phyloP scores from a whole-genome alignment of 257 asterid genomes.

The Nicotiana knightiana region DNA sequence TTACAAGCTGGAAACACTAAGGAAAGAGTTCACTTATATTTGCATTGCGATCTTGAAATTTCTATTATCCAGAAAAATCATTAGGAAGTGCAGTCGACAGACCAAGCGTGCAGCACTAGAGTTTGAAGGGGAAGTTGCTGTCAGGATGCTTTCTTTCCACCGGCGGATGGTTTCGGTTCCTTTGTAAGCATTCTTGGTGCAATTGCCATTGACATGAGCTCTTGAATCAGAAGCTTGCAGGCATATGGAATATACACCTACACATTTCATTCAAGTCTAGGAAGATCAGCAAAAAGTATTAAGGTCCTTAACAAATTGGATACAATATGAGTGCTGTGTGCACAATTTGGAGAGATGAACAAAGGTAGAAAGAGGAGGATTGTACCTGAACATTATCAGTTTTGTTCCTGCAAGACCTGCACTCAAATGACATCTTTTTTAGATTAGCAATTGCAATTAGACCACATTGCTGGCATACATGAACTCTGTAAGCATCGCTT shows the following conservation, averaged over 20 bases:
- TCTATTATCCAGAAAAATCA: background rate
- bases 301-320: background rate
- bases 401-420: slow-evolving; percentile 93
- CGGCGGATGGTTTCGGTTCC: slow-evolving; percentile 50
- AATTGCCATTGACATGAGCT: slow-evolving; percentile 95
- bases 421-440: slow-evolving; percentile 83
- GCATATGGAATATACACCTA: slow-evolving; percentile 96
- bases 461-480: slow-evolving; percentile 92
- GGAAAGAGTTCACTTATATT: background rate
- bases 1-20: background rate
- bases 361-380: background rate
- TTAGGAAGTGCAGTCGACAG: background rate
- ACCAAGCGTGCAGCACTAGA: background rate
- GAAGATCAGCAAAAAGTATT: too few relatives aligned
- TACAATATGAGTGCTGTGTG: background rate
- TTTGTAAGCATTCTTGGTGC: slow-evolving; percentile 95
- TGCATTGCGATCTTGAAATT: background rate
- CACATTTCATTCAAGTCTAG: background rate
- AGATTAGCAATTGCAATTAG: slow-evolving; percentile 88
- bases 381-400: slow-evolving; percentile 89
- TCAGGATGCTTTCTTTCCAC: background rate
- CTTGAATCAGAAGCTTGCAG: slow-evolving; percentile 87
- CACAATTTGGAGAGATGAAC: background rate
- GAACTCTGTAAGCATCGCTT: slow-evolving; percentile 64
- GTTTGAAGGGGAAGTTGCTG: background rate